Evolutionary conservation across 306 rosid species (phyloP).

Genomic region (Sophora flavescens): DNA sequence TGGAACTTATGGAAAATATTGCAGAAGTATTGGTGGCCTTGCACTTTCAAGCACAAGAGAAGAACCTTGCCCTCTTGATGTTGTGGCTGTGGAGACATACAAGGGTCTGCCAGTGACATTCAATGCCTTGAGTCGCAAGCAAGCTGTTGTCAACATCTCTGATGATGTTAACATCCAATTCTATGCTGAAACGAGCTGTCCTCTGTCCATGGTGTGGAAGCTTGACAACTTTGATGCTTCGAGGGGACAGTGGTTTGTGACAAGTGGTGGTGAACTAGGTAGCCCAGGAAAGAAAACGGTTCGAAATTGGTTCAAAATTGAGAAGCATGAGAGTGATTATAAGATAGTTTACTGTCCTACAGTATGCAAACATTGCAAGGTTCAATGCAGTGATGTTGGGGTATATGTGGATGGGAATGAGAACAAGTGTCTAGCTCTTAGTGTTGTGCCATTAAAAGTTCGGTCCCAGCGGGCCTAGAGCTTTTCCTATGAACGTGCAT

Average conservation of each 20-base stretch:
- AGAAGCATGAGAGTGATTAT: constrained; percentile 40
- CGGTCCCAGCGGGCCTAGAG: constrained; percentile 18
- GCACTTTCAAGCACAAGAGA: constrained; percentile 25
- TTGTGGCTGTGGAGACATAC: constrained; percentile 34
- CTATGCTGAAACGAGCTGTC: constrained; percentile 19
- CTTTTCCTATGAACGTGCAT: too few relatives aligned
- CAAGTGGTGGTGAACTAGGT: constrained; percentile 50
- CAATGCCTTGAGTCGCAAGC: constrained; percentile 30
- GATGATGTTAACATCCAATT: constrained; percentile 61
- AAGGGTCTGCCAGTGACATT: constrained; percentile 42
- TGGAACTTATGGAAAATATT: not conserved
- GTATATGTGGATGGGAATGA: constrained; percentile 19
- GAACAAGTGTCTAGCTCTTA: constrained; percentile 33
- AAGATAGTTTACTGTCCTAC: constrained; percentile 21
- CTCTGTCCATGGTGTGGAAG: constrained; percentile 55
- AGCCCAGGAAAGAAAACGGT: constrained; percentile 45
- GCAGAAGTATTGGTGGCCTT: constrained; percentile 39
- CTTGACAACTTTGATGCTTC: constrained; percentile 36
- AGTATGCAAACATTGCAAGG: not conserved
- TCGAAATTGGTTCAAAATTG: constrained; percentile 57
- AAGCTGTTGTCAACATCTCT: constrained; percentile 43
- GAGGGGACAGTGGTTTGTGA: constrained; percentile 41
- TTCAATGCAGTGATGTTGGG: constrained; percentile 24
- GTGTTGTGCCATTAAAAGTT: constrained; percentile 40
- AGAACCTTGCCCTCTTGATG: constrained; percentile 49